Percentiles rank a stretch among this genome's conserved stretches.
These are phyloP conservation scores for Neurospora tetraspora DNA, from an alignment of 495 filamentous ascomycete genomes.

Conservation along the genomic window DNA sequence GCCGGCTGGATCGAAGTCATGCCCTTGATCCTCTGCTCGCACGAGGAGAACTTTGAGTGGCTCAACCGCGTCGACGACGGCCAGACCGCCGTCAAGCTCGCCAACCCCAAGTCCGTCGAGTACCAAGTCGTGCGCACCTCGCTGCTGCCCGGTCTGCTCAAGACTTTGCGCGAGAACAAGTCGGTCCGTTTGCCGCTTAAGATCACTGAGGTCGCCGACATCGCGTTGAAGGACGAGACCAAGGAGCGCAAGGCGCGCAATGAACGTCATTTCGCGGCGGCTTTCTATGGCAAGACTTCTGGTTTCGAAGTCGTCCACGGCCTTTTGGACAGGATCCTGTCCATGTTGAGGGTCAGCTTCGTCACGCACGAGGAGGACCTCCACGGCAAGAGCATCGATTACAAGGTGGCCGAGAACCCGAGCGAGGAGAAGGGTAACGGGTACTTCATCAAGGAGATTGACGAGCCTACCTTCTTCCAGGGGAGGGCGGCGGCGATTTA, in stretches of 20 bases:
- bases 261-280: conserved; percentile 90
- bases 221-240: conserved; percentile 73
- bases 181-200: conserved; percentile 80
- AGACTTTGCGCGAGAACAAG: conserved; percentile 94
- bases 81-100: conserved; percentile 72
- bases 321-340: conserved; percentile 79
- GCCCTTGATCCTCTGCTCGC: conserved; percentile 92
- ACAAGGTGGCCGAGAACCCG: conserved; percentile 39
- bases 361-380: conserved; percentile 64
- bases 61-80: conserved; percentile 88
- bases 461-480: conserved; percentile 83
- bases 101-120: conserved; percentile 92
- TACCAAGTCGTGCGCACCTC: conserved; percentile 94
- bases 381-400: conserved; percentile 37
- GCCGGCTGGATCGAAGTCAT: conserved; percentile 94
- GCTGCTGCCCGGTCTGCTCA: conserved; percentile 80
- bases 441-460: conserved; percentile 89
- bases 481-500: conserved; percentile 82
- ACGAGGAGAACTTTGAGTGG: conserved; percentile 98
- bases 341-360: conserved; percentile 82
- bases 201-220: conserved; percentile 87
- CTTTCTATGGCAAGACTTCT: conserved; percentile 86
- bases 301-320: conserved; percentile 97
- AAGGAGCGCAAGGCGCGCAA: conserved; percentile 80
- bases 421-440: conserved; percentile 38